Evolutionary conservation across 352 stramenopile genomes (phyloP).

Genomic region (Pythium aristosporum): DNA sequence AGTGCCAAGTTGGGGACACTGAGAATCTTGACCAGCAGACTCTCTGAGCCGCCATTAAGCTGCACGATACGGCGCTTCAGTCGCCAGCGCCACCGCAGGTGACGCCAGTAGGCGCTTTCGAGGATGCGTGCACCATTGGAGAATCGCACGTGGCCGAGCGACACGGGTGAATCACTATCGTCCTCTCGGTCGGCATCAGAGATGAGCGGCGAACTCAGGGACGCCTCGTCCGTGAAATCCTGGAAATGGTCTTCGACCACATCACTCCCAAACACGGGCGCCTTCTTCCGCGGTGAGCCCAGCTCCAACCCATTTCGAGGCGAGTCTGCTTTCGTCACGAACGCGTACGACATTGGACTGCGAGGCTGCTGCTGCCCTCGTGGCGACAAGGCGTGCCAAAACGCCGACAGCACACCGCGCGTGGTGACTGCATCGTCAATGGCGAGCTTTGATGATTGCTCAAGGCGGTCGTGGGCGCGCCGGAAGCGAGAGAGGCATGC

Average conservation of each 20-base stretch:
- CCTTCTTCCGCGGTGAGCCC: constrained; percentile 16
- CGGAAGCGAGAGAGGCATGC: constrained; percentile 44
- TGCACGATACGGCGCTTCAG: constrained; percentile 50
- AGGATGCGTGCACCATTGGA: constrained; percentile 43
- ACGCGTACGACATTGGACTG: constrained; percentile 41
- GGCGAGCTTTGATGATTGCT: neutral
- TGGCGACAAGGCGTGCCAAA: constrained; percentile 72
- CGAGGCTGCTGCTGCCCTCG: constrained; percentile 18
- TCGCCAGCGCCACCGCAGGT: constrained; percentile 71
- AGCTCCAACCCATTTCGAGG: constrained; percentile 15
- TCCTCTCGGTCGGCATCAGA: constrained; percentile 38
- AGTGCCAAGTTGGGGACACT: constrained; percentile 50
- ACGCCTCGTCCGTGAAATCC: constrained; percentile 31
- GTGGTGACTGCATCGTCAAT: constrained; percentile 1
- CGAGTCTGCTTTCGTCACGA: constrained; percentile 36
- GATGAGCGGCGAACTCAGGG: constrained; percentile 62
- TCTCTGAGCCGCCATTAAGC: constrained; percentile 43
- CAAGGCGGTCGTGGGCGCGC: neutral
- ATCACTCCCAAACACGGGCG: constrained; percentile 37
- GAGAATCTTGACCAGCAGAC: constrained; percentile 46
- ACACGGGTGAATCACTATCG: constrained; percentile 4
- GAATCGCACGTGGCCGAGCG: constrained; percentile 24
- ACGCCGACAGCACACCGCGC: constrained; percentile 56
- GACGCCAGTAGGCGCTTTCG: constrained; percentile 58
- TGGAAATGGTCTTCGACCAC: constrained; percentile 75